A percentile compares a stretch with the other conserved stretches of the same genome.
phyloP scores from a whole-genome alignment of 169 alveolate genomes.

The Eimeria zaria region DNA sequence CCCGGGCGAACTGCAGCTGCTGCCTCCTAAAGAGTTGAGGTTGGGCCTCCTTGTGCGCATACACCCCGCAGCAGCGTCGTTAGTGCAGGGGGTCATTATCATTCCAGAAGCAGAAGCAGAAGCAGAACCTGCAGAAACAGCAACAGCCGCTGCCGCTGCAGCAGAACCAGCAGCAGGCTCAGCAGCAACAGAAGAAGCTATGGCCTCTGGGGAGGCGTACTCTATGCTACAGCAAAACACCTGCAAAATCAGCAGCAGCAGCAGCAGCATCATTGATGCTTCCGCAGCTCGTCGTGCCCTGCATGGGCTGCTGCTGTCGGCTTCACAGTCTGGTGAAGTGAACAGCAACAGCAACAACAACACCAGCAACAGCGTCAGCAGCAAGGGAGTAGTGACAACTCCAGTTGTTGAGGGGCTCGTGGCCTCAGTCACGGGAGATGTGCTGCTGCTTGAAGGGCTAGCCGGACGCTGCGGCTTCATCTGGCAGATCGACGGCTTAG shows the following conservation, averaged over 20 bases:
- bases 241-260: slow-evolving; percentile 6
- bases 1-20: slow-evolving; percentile 33
- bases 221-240: background rate
- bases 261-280: slow-evolving; percentile 23
- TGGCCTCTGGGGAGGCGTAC: background rate
- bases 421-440: slow-evolving; percentile 23
- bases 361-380: slow-evolving; percentile 41
- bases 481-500: slow-evolving; percentile 79
- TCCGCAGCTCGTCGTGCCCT: slow-evolving; percentile 11
- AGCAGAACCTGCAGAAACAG: slow-evolving; percentile 24
- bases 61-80: slow-evolving; percentile 76
- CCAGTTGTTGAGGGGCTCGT: slow-evolving; percentile 28
- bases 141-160: slow-evolving; percentile 5
- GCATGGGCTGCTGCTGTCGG: slow-evolving; percentile 3
- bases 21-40: slow-evolving; percentile 60
- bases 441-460: slow-evolving; percentile 28
- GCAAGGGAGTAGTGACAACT: slow-evolving; percentile 23
- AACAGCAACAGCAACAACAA: slow-evolving; percentile 1
- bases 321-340: background rate
- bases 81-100: slow-evolving; percentile 13
- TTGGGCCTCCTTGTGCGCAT: slow-evolving; percentile 70
- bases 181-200: background rate
- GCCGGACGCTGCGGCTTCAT: slow-evolving; percentile 81
- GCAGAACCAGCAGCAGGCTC: background rate
- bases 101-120: slow-evolving; percentile 58